Base-by-base conservation (phyloP, 1,284 basidiomycete genomes). In the Sanghuangporus baumii region DNA sequence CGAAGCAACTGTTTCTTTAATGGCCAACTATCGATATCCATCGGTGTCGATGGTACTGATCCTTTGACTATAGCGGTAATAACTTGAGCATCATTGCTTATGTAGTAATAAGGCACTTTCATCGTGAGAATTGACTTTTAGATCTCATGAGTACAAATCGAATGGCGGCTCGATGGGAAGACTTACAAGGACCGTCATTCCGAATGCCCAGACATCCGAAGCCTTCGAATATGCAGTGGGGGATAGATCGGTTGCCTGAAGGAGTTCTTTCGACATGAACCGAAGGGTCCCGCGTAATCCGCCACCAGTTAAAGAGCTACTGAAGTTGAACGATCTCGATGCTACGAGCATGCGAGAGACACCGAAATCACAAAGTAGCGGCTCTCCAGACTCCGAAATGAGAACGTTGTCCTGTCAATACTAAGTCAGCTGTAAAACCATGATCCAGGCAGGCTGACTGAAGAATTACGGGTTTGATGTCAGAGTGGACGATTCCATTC, bases 171-270 rank as follows among this genome's bases (percentile, higher is more conserved):
- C 26, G 26, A n/a, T 2, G n/a, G 1, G n/a, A 41, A 12, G 11
- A 41, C 40, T n/a, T 41, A 60, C 59, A 38, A 51, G 47, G 23
- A 52, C 14, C 6, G 59, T 61, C 54, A 61, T 61, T 16, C 52
- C 51, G 16, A 61, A 43, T 11, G 60, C 51, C 60, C 60, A 61
- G 23, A 61, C 34, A 57, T 61, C 60, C 4, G 60, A 60, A 5
- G 9, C 37, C n/a, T 18, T 20, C 12, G 54, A 12, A 41, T 56
- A 12, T 43, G 7, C 12, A 20, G 34, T 20, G 20, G 31, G 31
- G 40, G 41, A 12, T 2, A 12, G n/a, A 38, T 23, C 31, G 23
- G n/a, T 38, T 18, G 11, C 48, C 12, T 11, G 16, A 2, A 61
- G 36, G 14, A 56, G 43, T 47, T 61, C 60, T 18, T 16, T 34